A percentile compares a stretch with the other conserved stretches of the same genome.
phyloP scores from a whole-genome alignment of 176 grass and related monocot species.

The Paspalum notatum region DNA sequence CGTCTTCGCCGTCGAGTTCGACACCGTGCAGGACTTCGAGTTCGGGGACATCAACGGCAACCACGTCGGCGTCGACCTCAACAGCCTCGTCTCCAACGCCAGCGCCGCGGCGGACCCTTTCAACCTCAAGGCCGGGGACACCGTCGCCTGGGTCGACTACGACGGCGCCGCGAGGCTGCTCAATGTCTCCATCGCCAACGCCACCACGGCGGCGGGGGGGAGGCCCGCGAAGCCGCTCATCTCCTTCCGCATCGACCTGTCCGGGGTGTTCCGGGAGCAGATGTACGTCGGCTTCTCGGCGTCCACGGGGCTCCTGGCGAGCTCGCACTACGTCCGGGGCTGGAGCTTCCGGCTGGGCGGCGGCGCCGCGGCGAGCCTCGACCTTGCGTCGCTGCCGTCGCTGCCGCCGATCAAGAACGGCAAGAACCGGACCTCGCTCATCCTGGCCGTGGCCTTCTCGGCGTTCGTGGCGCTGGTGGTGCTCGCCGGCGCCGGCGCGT shows the following conservation, averaged over 20 bases:
- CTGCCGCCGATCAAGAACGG: conserved; percentile 38
- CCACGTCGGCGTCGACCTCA: conserved; percentile 80
- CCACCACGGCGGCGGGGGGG: not conserved
- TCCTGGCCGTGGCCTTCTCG: conserved; percentile 55
- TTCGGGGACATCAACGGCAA: conserved; percentile 91
- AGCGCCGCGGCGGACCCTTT: conserved; percentile 53
- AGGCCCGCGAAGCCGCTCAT: conserved; percentile 67
- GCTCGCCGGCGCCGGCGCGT: conserved; percentile 22
- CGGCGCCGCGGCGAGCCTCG: conserved; percentile 44
- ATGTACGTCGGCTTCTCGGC: conserved; percentile 93
- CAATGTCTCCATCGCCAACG: conserved; percentile 49
- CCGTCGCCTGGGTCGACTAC: conserved; percentile 80
- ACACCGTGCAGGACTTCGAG: conserved; percentile 96
- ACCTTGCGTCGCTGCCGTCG: conserved; percentile 61
- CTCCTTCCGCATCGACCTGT: conserved; percentile 64
- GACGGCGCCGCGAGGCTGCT: conserved; percentile 53
- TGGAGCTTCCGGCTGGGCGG: conserved; percentile 80
- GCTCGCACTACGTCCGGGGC: conserved; percentile 85
- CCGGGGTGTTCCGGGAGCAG: conserved; percentile 43
- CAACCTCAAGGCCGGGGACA: conserved; percentile 69
- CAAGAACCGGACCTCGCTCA: conserved; percentile 43
- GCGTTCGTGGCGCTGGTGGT: conserved; percentile 51
- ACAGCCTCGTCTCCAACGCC: conserved; percentile 62
- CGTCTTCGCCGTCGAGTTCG: conserved; percentile 87
- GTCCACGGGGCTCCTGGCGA: conserved; percentile 86